Evolutionary conservation across 371 early-diverging fungal species (phyloP).

Genomic region (Haplosporangium sp.): DNA sequence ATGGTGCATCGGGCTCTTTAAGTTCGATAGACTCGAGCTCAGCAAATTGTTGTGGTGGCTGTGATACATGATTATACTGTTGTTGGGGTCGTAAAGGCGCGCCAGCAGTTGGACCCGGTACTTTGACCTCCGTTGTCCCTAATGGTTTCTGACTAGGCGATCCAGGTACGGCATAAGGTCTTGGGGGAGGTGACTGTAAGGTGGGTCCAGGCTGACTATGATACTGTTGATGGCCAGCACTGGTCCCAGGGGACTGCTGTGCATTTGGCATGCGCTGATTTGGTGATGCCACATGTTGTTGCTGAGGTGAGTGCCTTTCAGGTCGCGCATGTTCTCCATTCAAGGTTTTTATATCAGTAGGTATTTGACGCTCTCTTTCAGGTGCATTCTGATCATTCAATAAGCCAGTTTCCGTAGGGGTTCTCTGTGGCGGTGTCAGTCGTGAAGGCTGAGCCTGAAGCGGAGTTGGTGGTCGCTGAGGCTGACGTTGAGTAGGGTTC

Average conservation of each 20-base stretch:
- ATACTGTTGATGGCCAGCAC: constrained; percentile 19
- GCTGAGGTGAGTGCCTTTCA: constrained; percentile 25
- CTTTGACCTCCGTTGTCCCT: constrained; percentile 19
- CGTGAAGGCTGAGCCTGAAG: constrained; percentile 20
- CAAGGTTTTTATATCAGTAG: background rate
- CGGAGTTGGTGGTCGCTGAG: constrained; percentile 39
- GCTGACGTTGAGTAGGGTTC: constrained; percentile 39
- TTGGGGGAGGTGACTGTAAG: constrained; percentile 7
- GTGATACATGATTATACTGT: background rate
- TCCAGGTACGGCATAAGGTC: constrained; percentile 20
- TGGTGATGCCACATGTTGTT: constrained; percentile 15
- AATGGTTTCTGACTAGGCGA: constrained; percentile 40
- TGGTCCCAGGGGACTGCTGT: constrained; percentile 17
- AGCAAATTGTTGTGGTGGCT: background rate
- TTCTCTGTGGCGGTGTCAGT: constrained; percentile 17
- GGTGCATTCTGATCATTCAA: background rate
- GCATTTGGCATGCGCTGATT: constrained; percentile 27
- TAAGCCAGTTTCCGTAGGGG: background rate
- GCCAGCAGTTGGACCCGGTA: constrained; percentile 19
- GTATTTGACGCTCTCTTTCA: constrained; percentile 2
- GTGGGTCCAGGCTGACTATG: constrained; percentile 19
- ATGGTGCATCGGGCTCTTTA: constrained; percentile 42
- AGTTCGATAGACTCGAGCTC: constrained; percentile 6
- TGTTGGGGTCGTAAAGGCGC: constrained; percentile 5
- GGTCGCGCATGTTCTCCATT: constrained; percentile 15